Evolutionary conservation across 2,329 filamentous ascomycete species (phyloP), one percentile per base, ranked within the genome.

Genomic region (Chalara sp.): DNA sequence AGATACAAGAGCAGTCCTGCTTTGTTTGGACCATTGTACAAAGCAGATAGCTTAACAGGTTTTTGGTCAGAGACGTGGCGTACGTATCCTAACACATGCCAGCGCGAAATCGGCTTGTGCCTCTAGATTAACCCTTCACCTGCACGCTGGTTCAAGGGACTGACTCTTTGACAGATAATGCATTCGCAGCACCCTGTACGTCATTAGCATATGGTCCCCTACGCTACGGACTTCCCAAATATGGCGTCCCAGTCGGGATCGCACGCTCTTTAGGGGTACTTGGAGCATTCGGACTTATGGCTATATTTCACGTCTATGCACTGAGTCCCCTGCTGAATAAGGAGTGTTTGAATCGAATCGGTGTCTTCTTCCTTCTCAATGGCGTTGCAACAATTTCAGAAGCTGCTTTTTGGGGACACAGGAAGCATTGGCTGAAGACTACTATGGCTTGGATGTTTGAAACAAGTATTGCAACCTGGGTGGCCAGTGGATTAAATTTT

Each of bases 1-100:
- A 60, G 69, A 6, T 72, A 72, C 48, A 65, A 61, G 42, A 66
- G 56, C 30, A 67, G 64, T 47, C 65, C 65, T 11, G 64, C 68
- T 13, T 61, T 72, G 2, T 72, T 72, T 49, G 69, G 68, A 0
- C 69, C 68, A 6, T 50, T 72, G 29, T 72, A 70, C 49, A 54
- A 60, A 7, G 64, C 63, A 5, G 63, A 70, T 48, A 68, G 66
- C 42, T 54, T 70, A 35, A 60, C 61, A 2, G 65, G 64, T 2
- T 70, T 69, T 49, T 72, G 70, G 63, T 65, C 64, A 11, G 68
- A 70, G 53, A 70, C 67, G 13, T 72, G 70, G 70, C 70, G 21
- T 21, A 21, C 21, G 21, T 21, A 21, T 21, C 21, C 21, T 21
- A 21, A 21, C 21, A 21, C 21, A 21, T 21, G 21, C 21, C 21